Evolutionary conservation across 2,329 filamentous ascomycete species (phyloP).

Genomic region (Berkeleyomyces basicola): DNA sequence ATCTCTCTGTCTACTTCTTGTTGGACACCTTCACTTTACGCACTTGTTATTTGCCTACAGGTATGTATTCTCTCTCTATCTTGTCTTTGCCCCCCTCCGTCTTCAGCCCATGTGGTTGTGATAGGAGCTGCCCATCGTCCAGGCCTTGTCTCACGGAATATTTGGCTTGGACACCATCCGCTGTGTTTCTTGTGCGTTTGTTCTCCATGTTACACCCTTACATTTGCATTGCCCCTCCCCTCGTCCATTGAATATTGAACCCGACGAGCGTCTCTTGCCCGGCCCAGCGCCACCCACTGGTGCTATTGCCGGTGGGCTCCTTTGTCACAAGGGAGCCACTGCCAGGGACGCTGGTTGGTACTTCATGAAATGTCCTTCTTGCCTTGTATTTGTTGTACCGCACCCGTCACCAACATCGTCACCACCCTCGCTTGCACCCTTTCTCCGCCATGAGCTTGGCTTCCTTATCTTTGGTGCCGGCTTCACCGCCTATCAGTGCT

Average conservation of each 20-base stretch:
- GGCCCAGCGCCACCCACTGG: background rate
- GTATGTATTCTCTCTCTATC: background rate
- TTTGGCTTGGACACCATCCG: background rate
- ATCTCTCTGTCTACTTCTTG: background rate
- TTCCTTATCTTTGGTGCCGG: background rate
- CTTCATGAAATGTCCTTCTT: background rate
- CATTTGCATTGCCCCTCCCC: background rate
- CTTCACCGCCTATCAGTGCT: conserved; percentile 1
- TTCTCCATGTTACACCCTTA: background rate
- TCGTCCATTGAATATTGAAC: background rate
- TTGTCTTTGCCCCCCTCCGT: conserved; percentile 12
- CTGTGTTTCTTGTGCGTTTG: background rate
- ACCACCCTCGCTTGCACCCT: background rate
- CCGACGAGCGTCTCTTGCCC: background rate
- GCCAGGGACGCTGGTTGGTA: background rate
- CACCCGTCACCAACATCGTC: background rate
- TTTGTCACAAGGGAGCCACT: background rate
- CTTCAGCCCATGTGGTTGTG: background rate
- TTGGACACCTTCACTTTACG: background rate
- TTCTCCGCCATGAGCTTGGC: background rate
- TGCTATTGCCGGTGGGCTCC: background rate
- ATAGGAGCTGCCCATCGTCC: background rate
- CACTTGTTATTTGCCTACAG: background rate
- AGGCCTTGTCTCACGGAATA: background rate
- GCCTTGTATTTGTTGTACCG: background rate